Percentiles rank a stretch among this genome's conserved stretches.
These are phyloP conservation scores for Globisporangium solare DNA, from an alignment of 352 stramenopile species.

Conservation along the genomic window DNA sequence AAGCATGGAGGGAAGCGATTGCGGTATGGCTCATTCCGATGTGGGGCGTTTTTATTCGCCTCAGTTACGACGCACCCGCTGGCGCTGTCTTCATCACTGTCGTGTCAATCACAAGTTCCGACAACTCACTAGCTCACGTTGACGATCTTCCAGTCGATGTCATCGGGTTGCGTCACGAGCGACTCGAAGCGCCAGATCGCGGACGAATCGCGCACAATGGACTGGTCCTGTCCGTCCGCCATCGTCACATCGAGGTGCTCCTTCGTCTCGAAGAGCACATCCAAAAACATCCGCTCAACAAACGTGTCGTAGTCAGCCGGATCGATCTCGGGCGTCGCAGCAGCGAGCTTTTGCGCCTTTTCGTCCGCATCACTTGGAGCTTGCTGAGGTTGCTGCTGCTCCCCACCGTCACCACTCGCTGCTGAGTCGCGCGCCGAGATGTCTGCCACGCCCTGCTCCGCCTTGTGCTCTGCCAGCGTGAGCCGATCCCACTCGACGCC, in stretches of 20 bases:
- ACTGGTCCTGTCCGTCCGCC: slow-evolving; percentile 22
- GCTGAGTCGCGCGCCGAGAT: not conserved
- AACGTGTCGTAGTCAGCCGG: slow-evolving; percentile 25
- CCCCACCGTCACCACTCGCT: slow-evolving; percentile 10
- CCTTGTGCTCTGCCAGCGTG: slow-evolving; percentile 36
- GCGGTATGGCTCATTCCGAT: too few species aligned
- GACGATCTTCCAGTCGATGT: slow-evolving; percentile 63
- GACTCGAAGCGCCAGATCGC: slow-evolving; percentile 55
- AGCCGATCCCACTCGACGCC: slow-evolving; percentile 44
- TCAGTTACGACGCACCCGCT: too few species aligned
- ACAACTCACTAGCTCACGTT: slow-evolving; percentile 13
- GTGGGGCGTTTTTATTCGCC: too few species aligned
- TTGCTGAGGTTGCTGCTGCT: too few species aligned
- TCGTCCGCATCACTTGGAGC: not conserved
- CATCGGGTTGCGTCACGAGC: slow-evolving; percentile 39
- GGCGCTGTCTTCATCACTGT: too few species aligned
- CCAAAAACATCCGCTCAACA: slow-evolving; percentile 34
- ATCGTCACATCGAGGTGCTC: slow-evolving; percentile 37
- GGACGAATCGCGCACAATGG: slow-evolving; percentile 25
- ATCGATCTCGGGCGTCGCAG: slow-evolving; percentile 17
- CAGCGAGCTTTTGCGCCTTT: slow-evolving; percentile 1
- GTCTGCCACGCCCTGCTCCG: slow-evolving; percentile 26
- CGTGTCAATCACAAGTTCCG: too few species aligned
- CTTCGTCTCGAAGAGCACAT: slow-evolving; percentile 33
- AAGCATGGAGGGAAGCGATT: too few species aligned